Evolutionary conservation across 495 filamentous ascomycete genomes (phyloP), one percentile per base, ranked within the genome.

Genomic region (Trichoderma asperelloides): DNA sequence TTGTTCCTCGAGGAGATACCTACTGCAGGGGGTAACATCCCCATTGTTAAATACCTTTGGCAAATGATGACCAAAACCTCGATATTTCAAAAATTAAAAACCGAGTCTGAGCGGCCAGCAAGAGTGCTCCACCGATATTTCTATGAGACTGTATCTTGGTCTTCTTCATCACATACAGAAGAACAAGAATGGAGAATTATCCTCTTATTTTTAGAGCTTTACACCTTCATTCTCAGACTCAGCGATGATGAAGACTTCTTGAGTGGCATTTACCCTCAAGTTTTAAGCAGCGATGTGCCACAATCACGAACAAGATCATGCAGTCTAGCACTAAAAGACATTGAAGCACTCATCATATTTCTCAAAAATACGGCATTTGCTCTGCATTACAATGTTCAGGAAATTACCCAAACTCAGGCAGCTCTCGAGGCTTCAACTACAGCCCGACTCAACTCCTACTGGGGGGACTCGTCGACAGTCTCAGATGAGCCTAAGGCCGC

Each of bases 181-280:
- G 86, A 88, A 55, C 85, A 88, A 67, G 90, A 97, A 74, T 98
- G 96, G 96, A 87, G 88, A 16, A 88, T 94, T 2, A 86, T 97
- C 41, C 81, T 98, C 0, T 82, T 98, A 1, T 99, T 98, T 72
- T 82, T 99, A 30, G 95, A 98, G 71, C 84, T 98, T 13, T 99
- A 96, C 75, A 91, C 88, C 15, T 97, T 98, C 73, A 82, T 97
- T 6, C 79, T 98, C 40, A 89, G 93, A 70, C 84, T 97, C 62
- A 97, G 91, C 78, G 96, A 98, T 70, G 95, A 99, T 68, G 93
- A 98, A 66, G 89, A 92, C 66, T 92, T 92, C 71, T 83, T 91
- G 55, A 77, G 80, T 64, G 74, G 70, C 21, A 67, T 79, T 39
- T 63, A 68, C 27, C 55, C 74, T 1, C 39, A 69, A 12, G 33